Evolutionary conservation across 2,329 filamentous ascomycete species (phyloP).

Genomic region (Gnomoniopsis smithogilvyi): DNA sequence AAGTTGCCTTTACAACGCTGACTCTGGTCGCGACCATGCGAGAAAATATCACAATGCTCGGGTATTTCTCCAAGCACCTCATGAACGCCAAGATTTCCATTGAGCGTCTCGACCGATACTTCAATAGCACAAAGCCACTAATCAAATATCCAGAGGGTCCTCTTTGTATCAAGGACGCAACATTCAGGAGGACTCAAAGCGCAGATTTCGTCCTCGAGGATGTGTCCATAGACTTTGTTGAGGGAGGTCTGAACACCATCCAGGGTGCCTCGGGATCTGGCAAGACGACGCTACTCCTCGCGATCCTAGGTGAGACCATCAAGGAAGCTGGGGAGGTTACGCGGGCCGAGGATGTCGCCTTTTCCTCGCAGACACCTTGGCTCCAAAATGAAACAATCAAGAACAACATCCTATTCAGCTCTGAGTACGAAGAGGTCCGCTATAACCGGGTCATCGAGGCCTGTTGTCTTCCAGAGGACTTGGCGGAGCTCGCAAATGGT

Average conservation of each 20-base stretch:
- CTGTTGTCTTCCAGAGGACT: slow-evolving; percentile 49
- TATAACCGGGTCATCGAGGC: slow-evolving; percentile 56
- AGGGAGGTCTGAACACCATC: slow-evolving; percentile 52
- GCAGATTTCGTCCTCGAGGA: slow-evolving; percentile 47
- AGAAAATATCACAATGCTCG: slow-evolving; percentile 48
- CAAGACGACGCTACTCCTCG: slow-evolving; percentile 53
- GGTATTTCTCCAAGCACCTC: slow-evolving; percentile 38
- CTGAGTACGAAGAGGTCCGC: slow-evolving; percentile 45
- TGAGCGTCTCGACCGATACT: slow-evolving; percentile 52
- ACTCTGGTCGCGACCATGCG: slow-evolving; percentile 51
- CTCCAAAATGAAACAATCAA: slow-evolving; percentile 54
- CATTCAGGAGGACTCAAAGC: slow-evolving; percentile 47
- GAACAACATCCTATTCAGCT: slow-evolving; percentile 54
- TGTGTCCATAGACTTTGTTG: slow-evolving; percentile 48
- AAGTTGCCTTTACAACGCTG: slow-evolving; percentile 56
- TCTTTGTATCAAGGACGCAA: slow-evolving; percentile 42
- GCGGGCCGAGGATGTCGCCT: slow-evolving; percentile 50
- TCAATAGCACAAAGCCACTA: slow-evolving; percentile 47
- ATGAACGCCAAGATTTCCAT: slow-evolving; percentile 46
- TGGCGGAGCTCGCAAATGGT: slow-evolving; percentile 46
- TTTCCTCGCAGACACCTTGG: slow-evolving; percentile 56
- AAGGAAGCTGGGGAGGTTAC: slow-evolving; percentile 45
- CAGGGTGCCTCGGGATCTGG: slow-evolving; percentile 54
- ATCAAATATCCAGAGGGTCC: slow-evolving; percentile 46
- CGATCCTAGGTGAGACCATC: slow-evolving; percentile 53